Base-by-base conservation (phyloP, 2,329 filamentous ascomycete species). In the Alternaria panax region DNA sequence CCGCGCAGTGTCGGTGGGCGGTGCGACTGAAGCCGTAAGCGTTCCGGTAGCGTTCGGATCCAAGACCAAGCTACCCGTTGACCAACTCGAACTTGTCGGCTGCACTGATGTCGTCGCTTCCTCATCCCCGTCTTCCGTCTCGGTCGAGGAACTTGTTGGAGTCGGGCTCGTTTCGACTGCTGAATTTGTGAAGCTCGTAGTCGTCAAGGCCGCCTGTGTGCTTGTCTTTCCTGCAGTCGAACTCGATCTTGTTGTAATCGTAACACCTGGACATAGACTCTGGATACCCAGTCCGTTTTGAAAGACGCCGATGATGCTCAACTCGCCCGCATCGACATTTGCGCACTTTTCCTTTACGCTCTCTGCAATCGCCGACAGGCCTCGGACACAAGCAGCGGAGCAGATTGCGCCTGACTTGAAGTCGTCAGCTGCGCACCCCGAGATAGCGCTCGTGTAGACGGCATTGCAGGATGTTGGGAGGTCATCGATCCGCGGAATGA, bases 261-360 rank as follows among this genome's bases (percentile, higher is more conserved):
- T 53, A 7, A 76, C 72, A 28, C 77, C 75, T 6, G 73, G 72
- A 57, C 81, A 83, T 6, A 83, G 69, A 22, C 70, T 68, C 8
- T 63, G 59, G 5, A 80, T 74, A 18, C 80, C 80, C 20, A 72
- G 54, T n/a, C 77, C 77, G 14, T 69, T 67, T 52, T 82, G 70
- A 63, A 82, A 81, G 14, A 80, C 75, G 7, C 77, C 77, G 22
- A 83, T 75, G 59, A 82, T 79, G 50, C 76, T 79, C 25, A 72
- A 71, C 27, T 78, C 77, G 40, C 69, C 70, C 8, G 80, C 73
- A 32, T 75, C 73, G 14, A 78, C 73, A 51, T 68, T 51, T 0
- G 46, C 65, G 57, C 81, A 83, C 5, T 68, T 63, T 9, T 62
- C 62, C 32, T 67, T 68, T 42, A 83, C 76, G 2, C 65, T 63